Evolutionary conservation across 257 asterid species (phyloP), one percentile per base, ranked within the genome.

Genomic region (Solanum virginianum): DNA sequence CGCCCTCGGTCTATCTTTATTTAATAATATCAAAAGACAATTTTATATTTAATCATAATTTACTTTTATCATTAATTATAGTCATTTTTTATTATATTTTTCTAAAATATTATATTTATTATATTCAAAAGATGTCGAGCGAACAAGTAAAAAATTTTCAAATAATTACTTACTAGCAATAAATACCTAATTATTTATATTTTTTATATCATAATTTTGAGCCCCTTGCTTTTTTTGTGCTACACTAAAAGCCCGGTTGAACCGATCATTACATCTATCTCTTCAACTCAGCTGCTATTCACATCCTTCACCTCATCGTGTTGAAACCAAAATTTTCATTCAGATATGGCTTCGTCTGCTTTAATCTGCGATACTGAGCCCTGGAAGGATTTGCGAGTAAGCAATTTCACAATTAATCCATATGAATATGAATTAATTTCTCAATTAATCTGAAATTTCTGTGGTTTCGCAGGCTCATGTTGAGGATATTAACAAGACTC

Each of bases 371-470:
- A 94, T 75, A 88, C 95, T 32, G 90, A 90, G 80, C 90, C 94
- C 53, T 96, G 99, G 99, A 94, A 93, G 91, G 95, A 88, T 84
- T 93, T 96, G 92, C 91, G 47, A 97, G 99, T 93, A 88, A 88
- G 49, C 51, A 14, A 62, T 65, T 81, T 55, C 69, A 12, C 53
- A 32, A 57, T 43, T 14, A 32, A 15, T 9, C 8, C 10, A 13
- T 56, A 53, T 13, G 59, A 32, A 18, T n/a, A 59, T 59, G 66
- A 59, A 59, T 43, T 43, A 43, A 6, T 47, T 54, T 49, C 22
- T 68, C 12, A 16, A 39, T 55, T 63, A 57, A 62, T 85, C 55
- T 32, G 68, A 45, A 49, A n/a, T 85, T 80, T 72, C n/a, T 32
- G 17, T 80, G 32, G 15, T 20, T 3, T 84, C 71, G 57, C 92